Evolutionary conservation across 768 basidiomycete species (phyloP).

Genomic region (Leccinum disarticulatum): DNA sequence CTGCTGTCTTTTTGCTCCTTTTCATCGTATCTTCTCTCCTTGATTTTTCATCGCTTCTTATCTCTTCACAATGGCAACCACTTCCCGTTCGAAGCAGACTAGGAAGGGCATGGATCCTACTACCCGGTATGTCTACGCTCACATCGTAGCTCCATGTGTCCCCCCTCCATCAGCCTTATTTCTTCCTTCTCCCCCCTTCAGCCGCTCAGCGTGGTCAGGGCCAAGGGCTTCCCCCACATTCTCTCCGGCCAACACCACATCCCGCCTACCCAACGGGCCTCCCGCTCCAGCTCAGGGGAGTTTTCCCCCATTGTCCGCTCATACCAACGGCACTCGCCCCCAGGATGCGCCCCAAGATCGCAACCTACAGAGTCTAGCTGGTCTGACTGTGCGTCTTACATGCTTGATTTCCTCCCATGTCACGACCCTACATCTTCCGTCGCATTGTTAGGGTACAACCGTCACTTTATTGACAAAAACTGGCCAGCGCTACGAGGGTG

Average conservation of each 20-base stretch:
- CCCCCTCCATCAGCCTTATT: slow-evolving; percentile 9
- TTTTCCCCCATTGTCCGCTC: slow-evolving; percentile 45
- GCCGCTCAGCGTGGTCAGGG: slow-evolving; percentile 62
- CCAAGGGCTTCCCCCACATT: slow-evolving; percentile 71
- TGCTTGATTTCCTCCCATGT: slow-evolving; percentile 8
- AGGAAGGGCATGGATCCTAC: slow-evolving; percentile 61
- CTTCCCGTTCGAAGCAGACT: slow-evolving; percentile 60
- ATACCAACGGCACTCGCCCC: slow-evolving; percentile 48
- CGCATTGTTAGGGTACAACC: slow-evolving; percentile 61
- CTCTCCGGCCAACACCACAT: slow-evolving; percentile 46
- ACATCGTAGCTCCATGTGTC: slow-evolving; percentile 15
- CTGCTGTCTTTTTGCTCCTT: slow-evolving; percentile 31
- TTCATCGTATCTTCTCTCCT: slow-evolving; percentile 27
- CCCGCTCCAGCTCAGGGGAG: slow-evolving; percentile 34
- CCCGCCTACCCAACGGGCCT: slow-evolving; percentile 45
- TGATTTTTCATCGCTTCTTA: slow-evolving; percentile 28
- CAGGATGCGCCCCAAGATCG: slow-evolving; percentile 55
- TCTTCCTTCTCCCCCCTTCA: slow-evolving; percentile 22
- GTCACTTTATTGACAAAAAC: slow-evolving; percentile 76
- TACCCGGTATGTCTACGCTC: slow-evolving; percentile 45
- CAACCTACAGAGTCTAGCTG: slow-evolving; percentile 62
- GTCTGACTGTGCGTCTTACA: slow-evolving; percentile 60
- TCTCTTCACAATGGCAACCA: slow-evolving; percentile 53
- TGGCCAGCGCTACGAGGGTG: slow-evolving; percentile 71
- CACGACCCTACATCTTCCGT: slow-evolving; percentile 19